Evolutionary conservation across 805 yeast genomes (phyloP), one percentile per base, ranked within the genome.

Genomic region (Starmerella stigmatis): DNA sequence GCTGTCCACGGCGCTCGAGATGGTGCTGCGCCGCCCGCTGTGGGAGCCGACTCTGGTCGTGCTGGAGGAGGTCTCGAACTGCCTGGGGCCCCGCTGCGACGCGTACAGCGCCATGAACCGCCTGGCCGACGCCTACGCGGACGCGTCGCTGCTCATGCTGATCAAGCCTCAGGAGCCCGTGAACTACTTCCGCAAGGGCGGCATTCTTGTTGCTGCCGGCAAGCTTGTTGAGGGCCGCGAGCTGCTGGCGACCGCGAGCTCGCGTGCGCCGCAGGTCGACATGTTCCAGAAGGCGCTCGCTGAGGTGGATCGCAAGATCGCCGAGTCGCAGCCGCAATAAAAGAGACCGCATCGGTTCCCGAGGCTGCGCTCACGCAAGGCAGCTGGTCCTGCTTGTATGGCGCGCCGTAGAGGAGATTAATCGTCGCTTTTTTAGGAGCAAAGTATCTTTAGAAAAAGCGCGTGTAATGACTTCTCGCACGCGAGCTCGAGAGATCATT

Each of bases 51-150:
- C 63, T 8, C 54, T 49, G 35, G 49, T 50, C 27, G 54, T 60
- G 27, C 49, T 65, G 22, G 65, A 62, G 26, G 71, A 68, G 48
- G 54, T 63, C 26, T 43, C 59, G 27, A 44, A 44, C 31, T 43
- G 61, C 40, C 50, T 66, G 41, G 60, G 57, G 27, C 60, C 61
- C 28, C 57, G 72, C 20, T 63, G 70, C 35, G 69, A 66, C 37
- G 66, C 68, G 15, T 58, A 67, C 49, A 56, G 65, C 52, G 59
- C 59, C 5, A 50, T 54, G 43, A 50, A 55, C 34, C 39, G 52
- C 46, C 65, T 65, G 64, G 62, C 63, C 6, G 65, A 64, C 17
- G 71, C 68, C 3, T 56, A 56, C 43, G 63, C 62, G 6, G 70
- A 67, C 45, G 61, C 66, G 5, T 56, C 63, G 22, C 46, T 66